Percentiles rank a stretch among this genome's conserved stretches.
Evolutionary conservation across 345 rosid genomes (phyloP).

Genomic region (Crucihimalaya himalaica): DNA sequence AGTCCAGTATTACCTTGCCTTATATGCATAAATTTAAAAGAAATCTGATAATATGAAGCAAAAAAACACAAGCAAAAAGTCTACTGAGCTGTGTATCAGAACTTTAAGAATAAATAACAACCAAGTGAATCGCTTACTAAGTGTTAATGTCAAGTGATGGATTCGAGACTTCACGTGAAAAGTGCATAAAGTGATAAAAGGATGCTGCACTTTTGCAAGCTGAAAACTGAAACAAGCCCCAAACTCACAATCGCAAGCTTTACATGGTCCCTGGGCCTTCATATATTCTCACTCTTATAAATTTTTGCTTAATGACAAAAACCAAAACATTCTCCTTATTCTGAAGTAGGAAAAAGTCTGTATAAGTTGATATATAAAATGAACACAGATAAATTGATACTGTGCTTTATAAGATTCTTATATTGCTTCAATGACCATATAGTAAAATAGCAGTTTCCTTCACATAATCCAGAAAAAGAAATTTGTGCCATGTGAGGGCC

Average conservation of each 20-base stretch:
- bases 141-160: slow-evolving; percentile 14
- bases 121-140: slow-evolving; percentile 9
- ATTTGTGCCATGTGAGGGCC: background rate
- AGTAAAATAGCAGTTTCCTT: background rate
- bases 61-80: background rate
- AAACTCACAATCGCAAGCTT: slow-evolving; percentile 20
- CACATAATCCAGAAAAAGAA: background rate
- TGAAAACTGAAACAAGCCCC: background rate
- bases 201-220: slow-evolving; percentile 28
- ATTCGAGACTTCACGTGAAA: slow-evolving; percentile 11
- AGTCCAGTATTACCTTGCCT: background rate
- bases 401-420: slow-evolving; percentile 12
- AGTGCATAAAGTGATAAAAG: slow-evolving; percentile 21
- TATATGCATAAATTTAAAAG: background rate
- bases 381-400: background rate
- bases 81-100: background rate
- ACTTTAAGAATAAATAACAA: background rate
- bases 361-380: background rate
- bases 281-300: slow-evolving; percentile 19
- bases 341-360: background rate
- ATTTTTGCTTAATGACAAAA: background rate
- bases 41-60: background rate
- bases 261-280: slow-evolving; percentile 19
- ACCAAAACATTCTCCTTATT: background rate
- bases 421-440: background rate